Conservation (phyloP, 805 yeast species). For the Candida dajiaensis region DNA sequence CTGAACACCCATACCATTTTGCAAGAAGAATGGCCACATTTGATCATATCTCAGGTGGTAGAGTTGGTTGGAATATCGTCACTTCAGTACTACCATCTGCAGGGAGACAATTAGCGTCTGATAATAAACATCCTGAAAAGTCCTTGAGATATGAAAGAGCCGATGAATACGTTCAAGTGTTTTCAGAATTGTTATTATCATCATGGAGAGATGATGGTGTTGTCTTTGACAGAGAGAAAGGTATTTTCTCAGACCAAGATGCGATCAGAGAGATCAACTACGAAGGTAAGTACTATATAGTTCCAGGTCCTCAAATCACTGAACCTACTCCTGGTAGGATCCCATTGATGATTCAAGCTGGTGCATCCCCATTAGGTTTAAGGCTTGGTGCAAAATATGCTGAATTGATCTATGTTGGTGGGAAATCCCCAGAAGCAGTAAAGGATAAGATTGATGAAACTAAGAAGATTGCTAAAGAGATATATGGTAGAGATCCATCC, state of each 20-base stretch:
- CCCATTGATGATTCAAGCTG: conserved; percentile 35
- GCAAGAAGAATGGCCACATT: conserved; percentile 34
- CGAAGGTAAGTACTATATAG: conserved; percentile 31
- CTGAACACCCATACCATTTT: conserved; percentile 33
- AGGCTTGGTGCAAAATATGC: conserved; percentile 34
- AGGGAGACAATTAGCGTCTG: conserved; percentile 29
- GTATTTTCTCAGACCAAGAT: conserved; percentile 27
- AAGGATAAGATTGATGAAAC: conserved; percentile 20
- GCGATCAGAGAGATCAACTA: conserved; percentile 30
- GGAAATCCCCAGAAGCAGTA: conserved; percentile 26
- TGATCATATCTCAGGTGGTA: conserved; percentile 34
- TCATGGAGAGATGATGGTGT: conserved; percentile 15
- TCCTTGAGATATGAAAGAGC: conserved; percentile 29
- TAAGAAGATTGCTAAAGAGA: conserved; percentile 25
- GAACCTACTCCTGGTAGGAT: conserved; percentile 35
- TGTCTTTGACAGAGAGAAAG: conserved; percentile 15
- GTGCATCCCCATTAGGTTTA: conserved; percentile 30
- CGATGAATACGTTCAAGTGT: conserved; percentile 2
- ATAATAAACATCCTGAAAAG: conserved; percentile 29
- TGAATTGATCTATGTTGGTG: conserved; percentile 30
- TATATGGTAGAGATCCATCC: conserved; percentile 28
- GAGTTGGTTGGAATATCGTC: conserved; percentile 38
- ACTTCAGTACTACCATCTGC: conserved; percentile 34
- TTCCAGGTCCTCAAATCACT: conserved; percentile 28
- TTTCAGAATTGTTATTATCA: conserved; percentile 1